A percentile compares a stretch with the other conserved stretches of the same genome.
Conservation (phyloP, 352 stramenopile species). For the Phytophthora citrophthora region DNA sequence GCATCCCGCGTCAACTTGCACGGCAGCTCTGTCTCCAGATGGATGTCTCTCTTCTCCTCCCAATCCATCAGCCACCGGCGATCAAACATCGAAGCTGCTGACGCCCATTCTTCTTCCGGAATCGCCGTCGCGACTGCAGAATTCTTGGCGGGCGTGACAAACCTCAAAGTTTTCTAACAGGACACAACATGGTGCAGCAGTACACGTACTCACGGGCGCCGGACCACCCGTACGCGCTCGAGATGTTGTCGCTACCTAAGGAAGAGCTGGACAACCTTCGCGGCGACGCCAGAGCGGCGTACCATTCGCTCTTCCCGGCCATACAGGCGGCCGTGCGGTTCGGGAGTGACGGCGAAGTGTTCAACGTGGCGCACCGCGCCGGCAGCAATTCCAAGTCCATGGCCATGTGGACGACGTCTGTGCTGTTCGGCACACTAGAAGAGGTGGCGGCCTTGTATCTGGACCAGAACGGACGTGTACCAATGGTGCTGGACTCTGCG, state of each 20-base stretch:
- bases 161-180: neutral
- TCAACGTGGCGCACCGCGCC: conserved; percentile 39
- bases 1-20: conserved; percentile 21
- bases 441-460: conserved; percentile 71
- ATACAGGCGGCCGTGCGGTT: conserved; percentile 44
- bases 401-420: conserved; percentile 64
- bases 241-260: conserved; percentile 47
- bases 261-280: conserved; percentile 40
- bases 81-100: conserved; percentile 13
- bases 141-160: conserved; percentile 4
- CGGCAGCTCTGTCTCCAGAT: conserved; percentile 3
- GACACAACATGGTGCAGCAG: conserved; percentile 28
- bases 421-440: conserved; percentile 61
- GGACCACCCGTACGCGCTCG: conserved; percentile 56
- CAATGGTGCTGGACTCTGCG: conserved; percentile 55
- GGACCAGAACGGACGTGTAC: conserved; percentile 41
- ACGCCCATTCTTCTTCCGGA: conserved; percentile 27
- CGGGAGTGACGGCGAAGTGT: conserved; percentile 41
- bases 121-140: conserved; percentile 19
- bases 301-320: conserved; percentile 45
- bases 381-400: conserved; percentile 49
- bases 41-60: conserved; percentile 19
- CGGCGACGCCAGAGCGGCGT: conserved; percentile 35
- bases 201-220: conserved; percentile 56
- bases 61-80: conserved; percentile 14